Percentiles rank a stretch among this genome's conserved stretches.
phyloP scores from a whole-genome alignment of 1,284 basidiomycete genomes.

The Marasmius oreades region DNA sequence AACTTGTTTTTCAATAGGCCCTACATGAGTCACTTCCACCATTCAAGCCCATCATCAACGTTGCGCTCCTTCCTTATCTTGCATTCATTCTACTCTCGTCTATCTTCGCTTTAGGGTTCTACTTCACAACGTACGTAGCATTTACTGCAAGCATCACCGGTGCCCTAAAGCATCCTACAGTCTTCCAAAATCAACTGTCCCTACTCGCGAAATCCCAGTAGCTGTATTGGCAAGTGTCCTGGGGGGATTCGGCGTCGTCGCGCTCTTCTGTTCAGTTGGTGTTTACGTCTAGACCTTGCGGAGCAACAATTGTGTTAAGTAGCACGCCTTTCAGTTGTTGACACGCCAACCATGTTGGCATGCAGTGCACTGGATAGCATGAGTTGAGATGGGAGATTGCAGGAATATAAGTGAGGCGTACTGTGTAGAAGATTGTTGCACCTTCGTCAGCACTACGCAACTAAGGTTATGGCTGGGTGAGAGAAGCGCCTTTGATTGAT shows the following conservation, averaged over 20 bases:
- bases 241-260: slow-evolving; percentile 82
- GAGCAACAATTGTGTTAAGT: not conserved
- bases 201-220: slow-evolving; percentile 66
- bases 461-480: slow-evolving; percentile 37
- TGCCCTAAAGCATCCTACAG: slow-evolving; percentile 33
- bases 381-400: not conserved
- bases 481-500: slow-evolving; percentile 3
- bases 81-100: slow-evolving; percentile 68
- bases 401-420: slow-evolving; percentile 27
- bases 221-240: slow-evolving; percentile 73
- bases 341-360: slow-evolving; percentile 14
- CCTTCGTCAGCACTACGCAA: slow-evolving; percentile 89
- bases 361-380: slow-evolving; percentile 8
- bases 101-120: slow-evolving; percentile 82
- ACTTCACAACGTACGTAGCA: slow-evolving; percentile 75
- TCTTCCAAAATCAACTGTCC: slow-evolving; percentile 65
- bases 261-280: slow-evolving; percentile 82
- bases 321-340: slow-evolving; percentile 8
- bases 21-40: slow-evolving; percentile 43
- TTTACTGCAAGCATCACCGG: slow-evolving; percentile 23
- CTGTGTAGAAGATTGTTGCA: slow-evolving; percentile 80
- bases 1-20: slow-evolving; percentile 25
- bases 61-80: slow-evolving; percentile 64
- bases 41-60: slow-evolving; percentile 68
- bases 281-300: slow-evolving; percentile 68